Percentiles rank a stretch among this genome's conserved stretches.
Conservation (phyloP, 2,329 filamentous ascomycete genomes). For the Aspergillus versicolor region DNA sequence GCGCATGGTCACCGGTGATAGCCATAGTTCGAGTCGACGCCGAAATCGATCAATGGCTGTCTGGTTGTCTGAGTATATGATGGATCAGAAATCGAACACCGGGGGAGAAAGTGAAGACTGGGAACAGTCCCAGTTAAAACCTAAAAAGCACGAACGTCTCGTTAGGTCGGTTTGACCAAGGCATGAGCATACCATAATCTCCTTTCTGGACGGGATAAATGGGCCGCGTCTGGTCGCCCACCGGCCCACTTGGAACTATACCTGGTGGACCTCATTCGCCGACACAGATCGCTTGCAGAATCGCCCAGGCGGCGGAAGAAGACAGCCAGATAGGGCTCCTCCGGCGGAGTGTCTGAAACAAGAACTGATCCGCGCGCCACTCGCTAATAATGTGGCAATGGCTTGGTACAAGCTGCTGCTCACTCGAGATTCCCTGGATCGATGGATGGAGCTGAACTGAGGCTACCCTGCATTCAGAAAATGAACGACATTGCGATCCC, state of each 20-base stretch:
- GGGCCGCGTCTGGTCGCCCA: too few species aligned
- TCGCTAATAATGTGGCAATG: neutral
- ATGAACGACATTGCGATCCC: too few species aligned
- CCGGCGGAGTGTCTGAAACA: neutral
- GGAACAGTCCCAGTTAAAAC: neutral
- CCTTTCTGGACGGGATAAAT: too few species aligned
- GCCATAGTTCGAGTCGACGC: conserved; percentile 14
- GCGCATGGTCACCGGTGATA: conserved; percentile 20
- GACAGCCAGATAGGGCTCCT: neutral
- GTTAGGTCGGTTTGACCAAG: neutral
- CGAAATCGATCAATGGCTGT: neutral
- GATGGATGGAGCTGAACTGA: too few species aligned
- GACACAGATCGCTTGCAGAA: neutral
- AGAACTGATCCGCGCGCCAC: neutral
- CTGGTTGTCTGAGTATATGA: neutral
- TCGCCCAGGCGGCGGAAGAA: neutral
- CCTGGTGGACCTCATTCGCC: neutral
- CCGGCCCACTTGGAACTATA: neutral
- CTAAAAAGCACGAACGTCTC: neutral
- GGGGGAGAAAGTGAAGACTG: neutral
- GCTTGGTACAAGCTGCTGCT: neutral
- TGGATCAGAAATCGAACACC: neutral
- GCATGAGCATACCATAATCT: too few species aligned
- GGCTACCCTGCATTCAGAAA: too few species aligned
- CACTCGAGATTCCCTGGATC: too few species aligned